Conservation (phyloP, 2,329 filamentous ascomycete genomes). For the Ascochyta fabae region DNA sequence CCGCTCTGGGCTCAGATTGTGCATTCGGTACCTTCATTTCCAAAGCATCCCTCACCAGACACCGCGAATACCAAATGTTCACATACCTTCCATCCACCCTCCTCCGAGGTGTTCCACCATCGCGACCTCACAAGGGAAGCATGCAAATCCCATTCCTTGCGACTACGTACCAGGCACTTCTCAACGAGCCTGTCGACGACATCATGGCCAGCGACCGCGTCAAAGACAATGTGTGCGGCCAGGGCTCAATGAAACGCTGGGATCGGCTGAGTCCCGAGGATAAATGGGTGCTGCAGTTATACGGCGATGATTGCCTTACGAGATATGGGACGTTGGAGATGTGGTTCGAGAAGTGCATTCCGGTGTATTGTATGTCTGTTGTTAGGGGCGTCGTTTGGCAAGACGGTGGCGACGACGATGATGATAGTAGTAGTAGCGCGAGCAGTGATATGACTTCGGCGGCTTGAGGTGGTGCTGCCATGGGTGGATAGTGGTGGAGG, state of each 20-base stretch:
- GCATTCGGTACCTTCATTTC: constrained; percentile 20
- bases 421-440: not conserved
- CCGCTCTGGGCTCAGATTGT: constrained; percentile 11
- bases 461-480: not conserved
- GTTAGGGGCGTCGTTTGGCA: constrained; percentile 22
- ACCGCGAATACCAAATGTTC: constrained; percentile 26
- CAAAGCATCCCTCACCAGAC: constrained; percentile 15
- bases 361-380: constrained; percentile 35
- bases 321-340: constrained; percentile 35
- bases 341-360: constrained; percentile 35
- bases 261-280: constrained; percentile 23
- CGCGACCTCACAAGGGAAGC: not conserved
- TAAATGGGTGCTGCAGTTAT: constrained; percentile 37
- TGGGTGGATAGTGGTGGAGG: not conserved
- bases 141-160: constrained; percentile 9
- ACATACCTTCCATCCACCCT: not conserved
- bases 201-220: constrained; percentile 14
- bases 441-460: not conserved
- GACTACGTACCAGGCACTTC: constrained; percentile 19
- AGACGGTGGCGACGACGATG: constrained; percentile 18
- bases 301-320: constrained; percentile 40
- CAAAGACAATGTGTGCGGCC: constrained; percentile 11
- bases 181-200: constrained; percentile 17
- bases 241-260: constrained; percentile 21
- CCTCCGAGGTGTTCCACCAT: not conserved